A percentile compares a stretch with the other conserved stretches of the same genome.
These are phyloP conservation scores for Ogataea salicorniae DNA, from an alignment of 805 yeast genomes.

Conservation along the genomic window DNA sequence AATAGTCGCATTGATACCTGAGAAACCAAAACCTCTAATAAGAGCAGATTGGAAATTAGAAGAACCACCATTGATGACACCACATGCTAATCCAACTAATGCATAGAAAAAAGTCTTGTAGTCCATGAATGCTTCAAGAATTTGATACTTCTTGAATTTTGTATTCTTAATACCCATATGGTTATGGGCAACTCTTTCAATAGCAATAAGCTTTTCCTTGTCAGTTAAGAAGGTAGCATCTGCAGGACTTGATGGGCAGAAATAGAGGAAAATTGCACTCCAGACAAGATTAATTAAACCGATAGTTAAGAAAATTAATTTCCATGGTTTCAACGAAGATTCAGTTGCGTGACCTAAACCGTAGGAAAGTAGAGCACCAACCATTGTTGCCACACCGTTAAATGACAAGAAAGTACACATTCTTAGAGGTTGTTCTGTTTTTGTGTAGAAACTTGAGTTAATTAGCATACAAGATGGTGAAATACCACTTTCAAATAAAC, in stretches of 20 bases:
- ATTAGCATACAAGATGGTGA: conserved; percentile 32
- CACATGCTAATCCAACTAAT: conserved; percentile 31
- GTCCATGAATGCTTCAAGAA: conserved; percentile 38
- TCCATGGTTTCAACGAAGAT: conserved; percentile 30
- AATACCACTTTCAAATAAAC: conserved; percentile 32
- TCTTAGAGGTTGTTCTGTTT: conserved; percentile 25
- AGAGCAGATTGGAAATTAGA: conserved; percentile 42
- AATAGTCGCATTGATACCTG: conserved; percentile 19
- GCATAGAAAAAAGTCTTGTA: conserved; percentile 24
- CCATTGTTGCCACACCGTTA: conserved; percentile 16
- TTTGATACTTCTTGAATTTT: conserved; percentile 37
- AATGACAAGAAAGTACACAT: conserved; percentile 19
- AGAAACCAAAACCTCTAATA: conserved; percentile 32
- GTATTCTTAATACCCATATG: conserved; percentile 40
- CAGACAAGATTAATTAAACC: conserved; percentile 39
- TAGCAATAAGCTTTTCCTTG: conserved; percentile 30
- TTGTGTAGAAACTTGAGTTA: conserved; percentile 26
- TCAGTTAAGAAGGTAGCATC: conserved; percentile 39
- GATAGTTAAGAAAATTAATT: conserved; percentile 38
- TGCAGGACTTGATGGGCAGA: conserved; percentile 39
- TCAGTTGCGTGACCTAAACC: conserved; percentile 7
- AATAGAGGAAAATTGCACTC: conserved; percentile 17
- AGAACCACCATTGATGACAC: conserved; percentile 53
- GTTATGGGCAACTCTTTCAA: conserved; percentile 31
- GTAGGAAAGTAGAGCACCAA: conserved; percentile 10